phyloP scores from a whole-genome alignment of 371 early-diverging fungal genomes.

The Saksenaea oblongispora region DNA sequence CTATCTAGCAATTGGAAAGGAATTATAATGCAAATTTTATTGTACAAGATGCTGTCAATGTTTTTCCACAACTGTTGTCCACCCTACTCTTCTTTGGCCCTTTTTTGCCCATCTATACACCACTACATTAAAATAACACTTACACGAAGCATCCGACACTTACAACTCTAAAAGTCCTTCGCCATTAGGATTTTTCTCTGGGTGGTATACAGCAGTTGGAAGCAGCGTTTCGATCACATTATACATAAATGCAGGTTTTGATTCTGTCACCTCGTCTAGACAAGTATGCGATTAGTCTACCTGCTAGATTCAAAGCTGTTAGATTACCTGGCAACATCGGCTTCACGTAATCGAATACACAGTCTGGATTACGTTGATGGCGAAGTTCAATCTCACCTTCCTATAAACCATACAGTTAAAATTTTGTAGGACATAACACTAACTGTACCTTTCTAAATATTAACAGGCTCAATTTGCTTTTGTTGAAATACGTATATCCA shows the following conservation, averaged over 20 bases:
- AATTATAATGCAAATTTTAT: not conserved
- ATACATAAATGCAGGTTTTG: constrained; percentile 83
- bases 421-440: not conserved
- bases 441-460: constrained; percentile 78
- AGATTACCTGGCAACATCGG: constrained; percentile 53
- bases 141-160: constrained; percentile 26
- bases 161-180: constrained; percentile 74
- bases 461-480: constrained; percentile 82
- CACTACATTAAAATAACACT: not conserved
- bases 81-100: constrained; percentile 46
- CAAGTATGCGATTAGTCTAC: not conserved
- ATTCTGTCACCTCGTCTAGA: constrained; percentile 65
- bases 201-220: constrained; percentile 73
- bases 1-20: not conserved
- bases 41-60: constrained; percentile 5
- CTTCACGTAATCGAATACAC: constrained; percentile 89
- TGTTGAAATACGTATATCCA: constrained; percentile 72
- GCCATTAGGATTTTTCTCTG: constrained; percentile 62
- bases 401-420: constrained; percentile 22
- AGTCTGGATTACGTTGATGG: constrained; percentile 93
- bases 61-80: constrained; percentile 50
- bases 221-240: constrained; percentile 87
- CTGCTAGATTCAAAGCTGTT: not conserved
- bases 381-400: constrained; percentile 85
- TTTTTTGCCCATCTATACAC: constrained; percentile 52